phyloP scores from a whole-genome alignment of 306 rosid species.

The Comarum palustre region DNA sequence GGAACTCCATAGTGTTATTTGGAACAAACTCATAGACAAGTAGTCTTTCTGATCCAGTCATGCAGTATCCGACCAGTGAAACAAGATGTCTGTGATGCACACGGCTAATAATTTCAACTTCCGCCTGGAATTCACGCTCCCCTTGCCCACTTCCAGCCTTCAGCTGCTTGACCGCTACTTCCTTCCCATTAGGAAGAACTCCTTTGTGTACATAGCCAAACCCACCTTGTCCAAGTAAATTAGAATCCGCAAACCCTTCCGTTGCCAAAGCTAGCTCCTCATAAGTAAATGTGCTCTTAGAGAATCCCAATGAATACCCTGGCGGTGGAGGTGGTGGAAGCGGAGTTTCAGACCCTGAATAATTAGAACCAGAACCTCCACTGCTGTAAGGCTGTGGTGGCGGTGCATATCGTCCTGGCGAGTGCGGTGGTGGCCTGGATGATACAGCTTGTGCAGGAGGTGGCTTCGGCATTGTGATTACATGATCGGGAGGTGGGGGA shows the following conservation, averaged over 20 bases:
- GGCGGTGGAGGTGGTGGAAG: conserved; percentile 73
- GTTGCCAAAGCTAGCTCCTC: conserved; percentile 90
- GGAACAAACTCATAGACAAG: conserved; percentile 93
- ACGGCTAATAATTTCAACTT: conserved; percentile 92
- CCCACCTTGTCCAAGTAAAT: conserved; percentile 95
- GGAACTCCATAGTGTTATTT: conserved; percentile 84
- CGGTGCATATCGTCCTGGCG: conserved; percentile 27
- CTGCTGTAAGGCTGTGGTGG: conserved; percentile 63
- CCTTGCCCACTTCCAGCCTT: conserved; percentile 99
- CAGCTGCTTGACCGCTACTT: conserved; percentile 88
- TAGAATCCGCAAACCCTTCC: conserved; percentile 91
- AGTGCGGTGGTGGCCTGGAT: conserved; percentile 48
- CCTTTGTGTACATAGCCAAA: conserved; percentile 95
- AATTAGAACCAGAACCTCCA: conserved; percentile 86
- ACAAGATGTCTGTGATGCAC: conserved; percentile 97
- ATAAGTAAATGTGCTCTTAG: conserved; percentile 69
- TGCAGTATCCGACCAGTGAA: conserved; percentile 92
- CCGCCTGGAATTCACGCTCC: conserved; percentile 94
- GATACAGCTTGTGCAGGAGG: conserved; percentile 55
- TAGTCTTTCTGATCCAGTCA: conserved; percentile 65
- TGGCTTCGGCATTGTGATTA: conserved; percentile 49
- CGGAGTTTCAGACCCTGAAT: conserved; percentile 66
- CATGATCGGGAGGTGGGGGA: conserved; percentile 58
- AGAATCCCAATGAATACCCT: conserved; percentile 53
- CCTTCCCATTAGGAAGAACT: conserved; percentile 86